phyloP scores from a whole-genome alignment of 768 basidiomycete species.

The Boletus subparvulus region DNA sequence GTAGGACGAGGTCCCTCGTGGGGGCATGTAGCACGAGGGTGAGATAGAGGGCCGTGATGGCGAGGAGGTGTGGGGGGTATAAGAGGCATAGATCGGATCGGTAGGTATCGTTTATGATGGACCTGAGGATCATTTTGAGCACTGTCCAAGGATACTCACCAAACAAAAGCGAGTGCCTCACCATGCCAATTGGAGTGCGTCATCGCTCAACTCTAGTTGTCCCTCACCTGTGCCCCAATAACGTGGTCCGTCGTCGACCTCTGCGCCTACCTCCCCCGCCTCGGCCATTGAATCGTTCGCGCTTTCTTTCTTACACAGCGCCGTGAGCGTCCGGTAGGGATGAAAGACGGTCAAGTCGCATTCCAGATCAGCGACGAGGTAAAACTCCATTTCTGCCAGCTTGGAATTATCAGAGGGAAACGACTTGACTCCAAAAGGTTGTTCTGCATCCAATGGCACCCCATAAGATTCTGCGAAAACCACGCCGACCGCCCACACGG shows the following conservation, averaged over 20 bases:
- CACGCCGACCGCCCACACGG: neutral
- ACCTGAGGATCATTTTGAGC: constrained; percentile 50
- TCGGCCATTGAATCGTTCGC: constrained; percentile 49
- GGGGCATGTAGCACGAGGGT: constrained; percentile 73
- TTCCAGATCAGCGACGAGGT: constrained; percentile 93
- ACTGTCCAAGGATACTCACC: neutral
- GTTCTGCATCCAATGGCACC: constrained; percentile 36
- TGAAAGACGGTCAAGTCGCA: constrained; percentile 94
- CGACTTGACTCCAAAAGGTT: constrained; percentile 70
- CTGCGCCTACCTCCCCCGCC: constrained; percentile 51
- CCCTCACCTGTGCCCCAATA: constrained; percentile 85
- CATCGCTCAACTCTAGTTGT: constrained; percentile 70
- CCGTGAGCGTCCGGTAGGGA: constrained; percentile 86
- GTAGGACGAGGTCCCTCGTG: constrained; percentile 46
- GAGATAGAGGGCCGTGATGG: constrained; percentile 88
- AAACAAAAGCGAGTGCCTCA: constrained; percentile 34
- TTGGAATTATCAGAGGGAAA: constrained; percentile 89
- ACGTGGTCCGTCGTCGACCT: constrained; percentile 55
- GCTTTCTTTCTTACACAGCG: constrained; percentile 64
- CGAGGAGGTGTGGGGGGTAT: constrained; percentile 93
- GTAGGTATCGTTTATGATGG: constrained; percentile 95
- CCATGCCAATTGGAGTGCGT: constrained; percentile 91
- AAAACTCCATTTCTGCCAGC: constrained; percentile 99
- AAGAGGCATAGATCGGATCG: constrained; percentile 91
- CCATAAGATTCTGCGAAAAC: neutral